Base-by-base conservation (phyloP, 345 rosid species). In the Brassica nigra region DNA sequence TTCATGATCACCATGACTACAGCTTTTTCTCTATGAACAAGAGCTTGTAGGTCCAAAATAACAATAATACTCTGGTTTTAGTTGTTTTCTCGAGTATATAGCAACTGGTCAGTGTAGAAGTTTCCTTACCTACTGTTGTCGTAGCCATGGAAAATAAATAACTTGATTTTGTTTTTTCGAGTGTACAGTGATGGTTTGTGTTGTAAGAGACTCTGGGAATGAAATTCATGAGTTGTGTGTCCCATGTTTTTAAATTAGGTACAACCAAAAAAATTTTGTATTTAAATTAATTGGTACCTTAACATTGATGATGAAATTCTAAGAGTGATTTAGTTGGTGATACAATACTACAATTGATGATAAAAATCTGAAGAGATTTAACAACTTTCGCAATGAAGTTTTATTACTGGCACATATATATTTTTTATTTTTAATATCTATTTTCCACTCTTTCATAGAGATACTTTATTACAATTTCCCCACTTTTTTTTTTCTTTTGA, bases 1-100 rank as follows among this genome's bases (percentile, higher is more conserved):
- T 86, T 71, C 80, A 78, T 66, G 62, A 86, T 75, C 92, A 91
- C 86, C 90, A 86, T 54, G 97, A 92, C 84, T 81, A 82, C 39
- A 82, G 49, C 82, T 88, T 83, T 72, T 89, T 91, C 79, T 57
- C 79, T 29, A 70, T 61, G 78, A 79, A 77, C 83, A 75, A 70
- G 36, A 58, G 62, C 62, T 20, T 76, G 78, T 83, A 79, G 68
- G 7, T 39, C 28, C 59, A 18, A 65, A 39, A 57, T 39, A 52
- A 33, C 8, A 33, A 59, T 18, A 71, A n/a, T 15, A 33, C 42
- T 36, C 27, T 36, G 47, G 27, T 62, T 62, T 30, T 62, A 4
- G 69, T 37, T 71, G 66, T 64, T 59, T 9, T 61, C 29, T 33
- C 6, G 44, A 73, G 62, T 18, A 8, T 31, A 44, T 44, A 44